Conservation (phyloP, 768 basidiomycete species). For the Suillus clintonianus region DNA sequence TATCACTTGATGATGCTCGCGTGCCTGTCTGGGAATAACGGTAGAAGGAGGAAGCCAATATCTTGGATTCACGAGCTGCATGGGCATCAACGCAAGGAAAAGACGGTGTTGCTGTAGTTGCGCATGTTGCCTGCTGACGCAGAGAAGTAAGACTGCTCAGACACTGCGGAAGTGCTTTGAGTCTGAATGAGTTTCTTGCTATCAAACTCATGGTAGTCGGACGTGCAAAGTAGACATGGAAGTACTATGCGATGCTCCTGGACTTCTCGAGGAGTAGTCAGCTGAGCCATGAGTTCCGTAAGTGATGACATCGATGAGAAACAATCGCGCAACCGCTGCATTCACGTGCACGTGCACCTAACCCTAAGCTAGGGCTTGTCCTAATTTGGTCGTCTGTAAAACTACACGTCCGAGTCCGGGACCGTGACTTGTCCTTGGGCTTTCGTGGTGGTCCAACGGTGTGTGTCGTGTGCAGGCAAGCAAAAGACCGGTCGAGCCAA, state of each 20-base stretch:
- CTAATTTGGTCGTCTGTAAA: conserved; percentile 8
- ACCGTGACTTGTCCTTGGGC: background rate
- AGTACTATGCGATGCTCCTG: background rate
- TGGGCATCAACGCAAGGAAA: conserved; percentile 88
- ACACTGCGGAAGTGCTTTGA: background rate
- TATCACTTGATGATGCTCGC: conserved; percentile 28
- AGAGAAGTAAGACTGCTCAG: background rate
- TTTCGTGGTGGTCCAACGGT: background rate
- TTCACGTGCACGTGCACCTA: conserved; percentile 2
- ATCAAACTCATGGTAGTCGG: background rate
- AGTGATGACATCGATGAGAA: background rate
- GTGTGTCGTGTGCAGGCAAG: background rate
- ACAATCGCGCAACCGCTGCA: background rate
- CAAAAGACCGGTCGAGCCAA: conserved; percentile 20
- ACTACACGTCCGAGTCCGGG: background rate
- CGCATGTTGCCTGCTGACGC: background rate
- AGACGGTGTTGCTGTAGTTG: conserved; percentile 22
- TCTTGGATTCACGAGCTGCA: conserved; percentile 62
- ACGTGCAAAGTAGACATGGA: background rate
- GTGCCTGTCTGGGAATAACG: conserved; percentile 16
- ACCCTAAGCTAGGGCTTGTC: background rate
- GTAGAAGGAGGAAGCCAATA: conserved; percentile 34
- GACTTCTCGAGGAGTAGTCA: background rate
- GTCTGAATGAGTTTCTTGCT: background rate
- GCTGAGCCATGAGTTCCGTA: background rate